Percentiles rank a stretch among this genome's conserved stretches.
phyloP scores from a whole-genome alignment of 2,329 filamentous ascomycete genomes.

The Nemania diffusa region DNA sequence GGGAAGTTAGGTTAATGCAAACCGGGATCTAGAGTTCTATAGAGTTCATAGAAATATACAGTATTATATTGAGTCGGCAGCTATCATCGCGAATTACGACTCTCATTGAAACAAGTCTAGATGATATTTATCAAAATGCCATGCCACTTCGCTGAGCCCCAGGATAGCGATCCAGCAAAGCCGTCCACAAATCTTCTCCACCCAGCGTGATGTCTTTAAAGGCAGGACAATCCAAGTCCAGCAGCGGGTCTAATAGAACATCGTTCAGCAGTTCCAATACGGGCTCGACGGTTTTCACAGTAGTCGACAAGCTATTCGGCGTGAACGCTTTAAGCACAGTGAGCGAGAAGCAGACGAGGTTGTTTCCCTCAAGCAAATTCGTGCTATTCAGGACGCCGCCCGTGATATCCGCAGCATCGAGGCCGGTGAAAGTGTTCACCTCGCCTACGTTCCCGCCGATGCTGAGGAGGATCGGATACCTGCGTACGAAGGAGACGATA shows the following conservation, averaged over 20 bases:
- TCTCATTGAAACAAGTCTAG: neutral
- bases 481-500: constrained; percentile 50
- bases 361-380: constrained; percentile 58
- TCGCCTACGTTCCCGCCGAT: constrained; percentile 64
- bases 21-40: neutral
- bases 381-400: constrained; percentile 56
- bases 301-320: constrained; percentile 55
- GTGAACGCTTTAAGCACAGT: constrained; percentile 54
- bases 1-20: neutral
- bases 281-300: constrained; percentile 50
- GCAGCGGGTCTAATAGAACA: constrained; percentile 45
- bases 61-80: neutral
- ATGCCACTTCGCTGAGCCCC: constrained; percentile 31
- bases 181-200: constrained; percentile 39
- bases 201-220: constrained; percentile 45
- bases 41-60: neutral
- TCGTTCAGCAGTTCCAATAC: constrained; percentile 50
- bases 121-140: constrained; percentile 25
- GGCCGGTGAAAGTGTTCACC: constrained; percentile 61
- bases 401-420: constrained; percentile 56
- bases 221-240: constrained; percentile 47
- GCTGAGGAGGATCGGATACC: no score
- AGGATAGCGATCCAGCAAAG: constrained; percentile 36
- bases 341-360: constrained; percentile 54
- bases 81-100: neutral